Evolutionary conservation across 805 yeast genomes (phyloP).

Genomic region (Sugiyamaella lignohabitans): DNA sequence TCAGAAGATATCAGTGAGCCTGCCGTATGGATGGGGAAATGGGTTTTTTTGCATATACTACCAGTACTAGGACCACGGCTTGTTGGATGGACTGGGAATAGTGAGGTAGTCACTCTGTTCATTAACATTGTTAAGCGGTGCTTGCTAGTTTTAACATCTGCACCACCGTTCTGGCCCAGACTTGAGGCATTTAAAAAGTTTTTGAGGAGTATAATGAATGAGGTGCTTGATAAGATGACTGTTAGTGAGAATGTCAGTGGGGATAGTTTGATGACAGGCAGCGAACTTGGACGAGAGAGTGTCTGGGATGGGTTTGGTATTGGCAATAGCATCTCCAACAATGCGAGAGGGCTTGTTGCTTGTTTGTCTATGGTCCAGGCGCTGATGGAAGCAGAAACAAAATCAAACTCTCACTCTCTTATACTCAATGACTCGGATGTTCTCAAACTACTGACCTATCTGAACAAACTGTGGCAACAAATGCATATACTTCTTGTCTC

Average conservation of each 20-base stretch:
- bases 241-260: background rate
- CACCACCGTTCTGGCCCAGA: background rate
- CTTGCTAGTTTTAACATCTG: background rate
- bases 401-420: background rate
- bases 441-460: too few species aligned
- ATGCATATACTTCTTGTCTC: background rate
- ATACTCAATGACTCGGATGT: background rate
- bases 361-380: background rate
- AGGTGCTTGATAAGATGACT: background rate
- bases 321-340: background rate
- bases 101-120: background rate
- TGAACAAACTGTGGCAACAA: background rate
- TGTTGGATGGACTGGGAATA: background rate
- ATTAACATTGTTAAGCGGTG: too few species aligned
- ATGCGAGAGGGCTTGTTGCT: background rate
- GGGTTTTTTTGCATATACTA: background rate
- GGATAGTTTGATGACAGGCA: background rate
- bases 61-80: background rate
- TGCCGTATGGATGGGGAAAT: background rate
- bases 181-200: background rate
- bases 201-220: background rate
- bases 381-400: background rate
- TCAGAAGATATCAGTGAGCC: background rate
- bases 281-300: background rate
- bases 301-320: background rate